A percentile compares a stretch with the other conserved stretches of the same genome.
These are phyloP conservation scores for Apiotrichum porosum DNA, from an alignment of 1,284 basidiomycete genomes.

Conservation along the genomic window DNA sequence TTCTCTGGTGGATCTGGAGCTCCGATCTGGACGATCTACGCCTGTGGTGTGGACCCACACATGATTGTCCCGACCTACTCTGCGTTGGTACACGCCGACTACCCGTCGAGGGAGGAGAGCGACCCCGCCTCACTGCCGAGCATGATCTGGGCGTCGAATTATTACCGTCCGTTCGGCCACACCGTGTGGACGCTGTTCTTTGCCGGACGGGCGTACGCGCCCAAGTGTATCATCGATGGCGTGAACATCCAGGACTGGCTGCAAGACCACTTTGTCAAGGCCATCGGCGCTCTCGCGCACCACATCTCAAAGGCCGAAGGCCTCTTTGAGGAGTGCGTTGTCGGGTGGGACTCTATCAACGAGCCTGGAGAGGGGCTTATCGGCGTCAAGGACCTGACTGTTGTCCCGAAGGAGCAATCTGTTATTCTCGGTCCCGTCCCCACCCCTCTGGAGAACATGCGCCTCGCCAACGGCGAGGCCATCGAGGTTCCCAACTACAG, in stretches of 20 bases:
- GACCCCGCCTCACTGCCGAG: conserved; percentile 72
- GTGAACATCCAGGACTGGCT: conserved; percentile 92
- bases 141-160: conserved; percentile 98
- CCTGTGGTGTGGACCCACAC: conserved; percentile 84
- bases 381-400: conserved; percentile 67
- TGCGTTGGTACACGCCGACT: conserved; percentile 85
- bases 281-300: conserved; percentile 69
- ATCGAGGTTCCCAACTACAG: conserved; percentile 82
- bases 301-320: conserved; percentile 63
- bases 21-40: conserved; percentile 88
- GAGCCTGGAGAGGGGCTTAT: conserved; percentile 87
- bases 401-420: conserved; percentile 62
- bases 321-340: conserved; percentile 76
- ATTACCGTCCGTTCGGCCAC: conserved; percentile 78
- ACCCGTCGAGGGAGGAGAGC: conserved; percentile 57
- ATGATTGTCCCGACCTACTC: conserved; percentile 79
- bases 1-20: conserved; percentile 95
- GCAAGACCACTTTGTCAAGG: conserved; percentile 76
- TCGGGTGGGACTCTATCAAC: conserved; percentile 96
- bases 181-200: conserved; percentile 95
- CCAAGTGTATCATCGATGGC: conserved; percentile 85
- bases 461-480: conserved; percentile 78
- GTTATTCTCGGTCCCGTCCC: conserved; percentile 83
- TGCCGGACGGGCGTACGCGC: conserved; percentile 82
- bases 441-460: conserved; percentile 75